Percentiles rank a stretch among this genome's conserved stretches.
phyloP scores from a whole-genome alignment of 257 asterid species.

The Ballota nigra region DNA sequence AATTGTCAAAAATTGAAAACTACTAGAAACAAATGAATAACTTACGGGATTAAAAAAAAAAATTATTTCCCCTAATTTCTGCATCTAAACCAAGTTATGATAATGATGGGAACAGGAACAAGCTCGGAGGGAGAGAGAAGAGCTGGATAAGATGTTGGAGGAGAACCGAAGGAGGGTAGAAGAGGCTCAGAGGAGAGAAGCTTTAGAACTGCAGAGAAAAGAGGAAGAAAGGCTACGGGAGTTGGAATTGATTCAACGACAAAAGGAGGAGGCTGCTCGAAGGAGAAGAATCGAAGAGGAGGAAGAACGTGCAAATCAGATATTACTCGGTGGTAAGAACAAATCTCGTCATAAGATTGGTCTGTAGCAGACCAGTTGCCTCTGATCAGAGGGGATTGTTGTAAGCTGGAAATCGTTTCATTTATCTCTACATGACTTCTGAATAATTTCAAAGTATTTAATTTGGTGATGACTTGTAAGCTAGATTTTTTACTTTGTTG shows the following conservation, averaged over 20 bases:
- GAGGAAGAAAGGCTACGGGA: constrained; percentile 85
- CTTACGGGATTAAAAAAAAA: no score
- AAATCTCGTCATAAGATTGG: constrained; percentile 52
- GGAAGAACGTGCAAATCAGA: constrained; percentile 54
- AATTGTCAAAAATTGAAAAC: no score
- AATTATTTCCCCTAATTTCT: not conserved
- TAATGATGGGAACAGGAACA: constrained; percentile 53
- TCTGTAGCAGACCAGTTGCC: constrained; percentile 10
- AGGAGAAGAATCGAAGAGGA: constrained; percentile 71
- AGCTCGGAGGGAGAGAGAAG: constrained; percentile 90
- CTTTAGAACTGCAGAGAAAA: constrained; percentile 69
- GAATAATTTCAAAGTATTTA: not conserved
- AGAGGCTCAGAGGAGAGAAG: constrained; percentile 87
- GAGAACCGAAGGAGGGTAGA: constrained; percentile 89
- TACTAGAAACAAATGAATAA: no score
- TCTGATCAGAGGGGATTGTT: not conserved
- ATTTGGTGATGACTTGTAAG: no score
- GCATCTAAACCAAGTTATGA: not conserved
- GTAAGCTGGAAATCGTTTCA: not conserved
- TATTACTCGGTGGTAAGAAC: constrained; percentile 38
- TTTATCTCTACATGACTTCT: not conserved
- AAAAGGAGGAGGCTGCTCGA: constrained; percentile 79
- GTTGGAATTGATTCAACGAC: constrained; percentile 82
- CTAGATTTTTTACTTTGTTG: not conserved
- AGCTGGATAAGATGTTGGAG: constrained; percentile 91